A percentile compares a stretch with the other conserved stretches of the same genome.
phyloP scores from a whole-genome alignment of 2,329 filamentous ascomycete species.

The Sordariomycetes sp. region DNA sequence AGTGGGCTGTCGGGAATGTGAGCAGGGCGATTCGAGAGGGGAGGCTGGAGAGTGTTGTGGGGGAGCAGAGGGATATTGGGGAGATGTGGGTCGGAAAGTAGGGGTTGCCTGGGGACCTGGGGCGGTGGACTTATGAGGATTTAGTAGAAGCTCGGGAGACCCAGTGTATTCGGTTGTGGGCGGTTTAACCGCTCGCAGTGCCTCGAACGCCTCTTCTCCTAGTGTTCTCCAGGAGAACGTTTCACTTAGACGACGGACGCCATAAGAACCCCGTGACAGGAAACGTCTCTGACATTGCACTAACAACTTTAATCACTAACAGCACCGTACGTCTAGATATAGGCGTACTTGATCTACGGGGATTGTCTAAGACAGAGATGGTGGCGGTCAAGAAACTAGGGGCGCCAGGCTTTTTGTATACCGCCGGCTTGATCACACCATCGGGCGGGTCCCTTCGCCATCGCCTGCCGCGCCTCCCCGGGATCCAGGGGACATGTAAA shows the following conservation, averaged over 20 bases:
- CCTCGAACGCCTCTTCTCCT: no score
- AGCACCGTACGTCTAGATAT: no score
- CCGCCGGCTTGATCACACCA: conserved; percentile 2
- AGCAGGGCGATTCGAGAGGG: conserved; percentile 46
- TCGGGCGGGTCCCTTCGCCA: conserved; percentile 2
- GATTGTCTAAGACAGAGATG: background rate
- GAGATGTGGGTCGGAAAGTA: conserved; percentile 4
- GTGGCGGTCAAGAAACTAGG: background rate
- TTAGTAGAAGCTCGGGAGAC: background rate
- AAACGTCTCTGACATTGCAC: no score
- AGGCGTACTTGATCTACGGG: background rate
- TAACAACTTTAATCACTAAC: no score
- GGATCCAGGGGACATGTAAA: background rate
- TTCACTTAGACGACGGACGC: no score
- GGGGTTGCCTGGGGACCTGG: background rate
- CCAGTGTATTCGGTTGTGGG: no score
- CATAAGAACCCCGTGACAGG: no score
- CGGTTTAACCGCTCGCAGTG: no score
- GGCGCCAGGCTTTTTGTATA: background rate
- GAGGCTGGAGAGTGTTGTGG: conserved; percentile 54
- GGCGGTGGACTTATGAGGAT: background rate
- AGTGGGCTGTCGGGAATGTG: conserved; percentile 62
- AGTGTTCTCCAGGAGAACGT: no score
- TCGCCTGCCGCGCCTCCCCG: background rate
- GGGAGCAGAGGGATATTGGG: conserved; percentile 43